Evolutionary conservation across 768 basidiomycete species (phyloP).

Genomic region (Mycena vitilis): DNA sequence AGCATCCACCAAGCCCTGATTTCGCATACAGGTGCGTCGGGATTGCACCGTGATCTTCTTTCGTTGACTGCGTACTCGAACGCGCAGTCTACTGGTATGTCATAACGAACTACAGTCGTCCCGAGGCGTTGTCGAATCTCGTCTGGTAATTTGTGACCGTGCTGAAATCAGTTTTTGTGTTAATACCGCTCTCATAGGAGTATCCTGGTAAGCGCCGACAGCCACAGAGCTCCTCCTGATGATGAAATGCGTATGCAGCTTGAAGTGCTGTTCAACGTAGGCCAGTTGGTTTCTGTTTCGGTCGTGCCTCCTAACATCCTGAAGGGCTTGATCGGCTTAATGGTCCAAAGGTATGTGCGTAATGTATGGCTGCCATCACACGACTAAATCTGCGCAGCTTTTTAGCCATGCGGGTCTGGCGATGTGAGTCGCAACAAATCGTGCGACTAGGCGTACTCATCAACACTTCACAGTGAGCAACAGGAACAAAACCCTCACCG

Average conservation of each 20-base stretch:
- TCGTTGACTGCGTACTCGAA: constrained; percentile 3
- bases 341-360: constrained; percentile 60
- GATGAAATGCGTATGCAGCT: constrained; percentile 46
- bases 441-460: constrained; percentile 18
- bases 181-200: constrained; percentile 51
- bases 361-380: background rate
- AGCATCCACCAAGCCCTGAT: constrained; percentile 65
- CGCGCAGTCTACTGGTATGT: constrained; percentile 63
- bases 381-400: constrained; percentile 45
- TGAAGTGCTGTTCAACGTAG: constrained; percentile 68
- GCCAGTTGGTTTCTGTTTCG: background rate
- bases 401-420: constrained; percentile 56
- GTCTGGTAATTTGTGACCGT: constrained; percentile 56
- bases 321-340: constrained; percentile 64
- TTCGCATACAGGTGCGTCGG: constrained; percentile 57
- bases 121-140: constrained; percentile 50
- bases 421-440: constrained; percentile 46
- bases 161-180: background rate
- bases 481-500: constrained; percentile 55
- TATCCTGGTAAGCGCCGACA: constrained; percentile 53
- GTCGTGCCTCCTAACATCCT: constrained; percentile 1
- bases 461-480: constrained; percentile 59
- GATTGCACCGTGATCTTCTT: constrained; percentile 27
- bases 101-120: constrained; percentile 63
- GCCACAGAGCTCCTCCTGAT: background rate